Conservation (phyloP, 2,329 filamentous ascomycete genomes). For the Huntiella savannae region DNA sequence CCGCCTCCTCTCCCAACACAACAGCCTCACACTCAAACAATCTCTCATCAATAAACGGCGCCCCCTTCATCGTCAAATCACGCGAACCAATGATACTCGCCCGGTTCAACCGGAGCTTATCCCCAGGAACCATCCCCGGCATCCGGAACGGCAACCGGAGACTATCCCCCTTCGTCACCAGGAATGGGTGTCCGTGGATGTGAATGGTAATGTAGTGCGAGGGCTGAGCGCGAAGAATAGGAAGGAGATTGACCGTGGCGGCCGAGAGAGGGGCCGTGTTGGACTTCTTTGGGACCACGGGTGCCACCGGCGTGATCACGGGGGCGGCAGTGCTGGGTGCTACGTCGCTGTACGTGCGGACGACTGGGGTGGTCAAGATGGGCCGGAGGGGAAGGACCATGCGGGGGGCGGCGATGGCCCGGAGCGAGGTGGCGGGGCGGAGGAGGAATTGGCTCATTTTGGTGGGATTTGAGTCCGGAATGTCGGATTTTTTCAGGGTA, state of each 20-base stretch:
- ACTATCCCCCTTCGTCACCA: conserved; percentile 56
- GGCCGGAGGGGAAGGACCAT: conserved; percentile 24
- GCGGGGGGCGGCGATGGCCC: conserved; percentile 20
- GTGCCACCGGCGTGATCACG: conserved; percentile 20
- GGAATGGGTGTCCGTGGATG: conserved; percentile 63
- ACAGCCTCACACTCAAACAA: conserved; percentile 72
- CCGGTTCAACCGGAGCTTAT: conserved; percentile 72
- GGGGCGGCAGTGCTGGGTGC: conserved; percentile 23
- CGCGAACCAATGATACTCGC: conserved; percentile 66
- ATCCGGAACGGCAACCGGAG: conserved; percentile 65
- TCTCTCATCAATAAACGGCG: conserved; percentile 63
- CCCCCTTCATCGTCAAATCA: conserved; percentile 74
- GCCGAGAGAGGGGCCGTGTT: conserved; percentile 23
- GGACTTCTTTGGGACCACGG: conserved; percentile 21
- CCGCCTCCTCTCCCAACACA: conserved; percentile 67
- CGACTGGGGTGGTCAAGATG: conserved; percentile 28
- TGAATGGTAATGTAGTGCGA: conserved; percentile 62
- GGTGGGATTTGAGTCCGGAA: neutral
- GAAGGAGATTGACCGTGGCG: conserved; percentile 42
- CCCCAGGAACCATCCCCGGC: conserved; percentile 57
- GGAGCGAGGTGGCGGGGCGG: conserved; percentile 43
- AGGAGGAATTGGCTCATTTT: conserved; percentile 41
- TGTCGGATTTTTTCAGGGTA: neutral
- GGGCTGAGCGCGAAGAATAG: conserved; percentile 52
- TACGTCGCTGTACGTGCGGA: conserved; percentile 19